Evolutionary conservation across 2,329 filamentous ascomycete genomes (phyloP), one percentile per base, ranked within the genome.

Genomic region (Pyrenophora graminea): DNA sequence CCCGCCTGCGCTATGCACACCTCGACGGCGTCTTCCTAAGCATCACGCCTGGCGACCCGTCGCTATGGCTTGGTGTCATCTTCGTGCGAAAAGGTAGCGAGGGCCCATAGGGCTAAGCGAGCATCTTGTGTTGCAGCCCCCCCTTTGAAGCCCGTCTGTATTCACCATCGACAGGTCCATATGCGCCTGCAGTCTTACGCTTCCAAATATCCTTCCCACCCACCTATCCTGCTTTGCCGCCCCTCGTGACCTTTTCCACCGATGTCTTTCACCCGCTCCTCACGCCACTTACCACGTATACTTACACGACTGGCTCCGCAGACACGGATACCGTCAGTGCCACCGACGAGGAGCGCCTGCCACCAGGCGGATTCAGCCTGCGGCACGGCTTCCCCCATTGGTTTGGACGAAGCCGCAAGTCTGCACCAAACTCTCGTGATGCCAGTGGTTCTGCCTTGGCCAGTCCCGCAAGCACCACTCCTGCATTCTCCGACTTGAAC

Each of bases 201-300:
- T 96, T 97, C 75, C 87, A 94, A 62, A 88, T 97, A 59, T 87
- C 87, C 19, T 97, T 97, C 66, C 90, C 92, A 31, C 80, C 88
- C 54, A 81, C 82, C 33, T 97, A 95, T 70, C 93, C 93, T 10
- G 77, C 81, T 44, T 77, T 90, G 17, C 90, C 93, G 43, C 94
- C 94, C 8, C 80, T 92, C 15, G 85, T 99, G 59, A 93, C 88
- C 47, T 96, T 99, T 74, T 84, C 85, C 39, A 95, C 90, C 62
- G 93, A 97, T 70, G 88, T 97, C 61, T 99, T 97, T 73, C 93
- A 99, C 71, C 93, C 93, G 15, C 81, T 99, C 36, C 87, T 97
- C 61, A 91, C 92, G 6, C 92, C 94, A 32, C 81, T 95, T 55
- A 96, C 91, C n/a, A 96, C 91, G 3, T 95, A 96, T 75, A 94